Evolutionary conservation across 352 stramenopile genomes (phyloP).

Genomic region (Phytophthora rubi): DNA sequence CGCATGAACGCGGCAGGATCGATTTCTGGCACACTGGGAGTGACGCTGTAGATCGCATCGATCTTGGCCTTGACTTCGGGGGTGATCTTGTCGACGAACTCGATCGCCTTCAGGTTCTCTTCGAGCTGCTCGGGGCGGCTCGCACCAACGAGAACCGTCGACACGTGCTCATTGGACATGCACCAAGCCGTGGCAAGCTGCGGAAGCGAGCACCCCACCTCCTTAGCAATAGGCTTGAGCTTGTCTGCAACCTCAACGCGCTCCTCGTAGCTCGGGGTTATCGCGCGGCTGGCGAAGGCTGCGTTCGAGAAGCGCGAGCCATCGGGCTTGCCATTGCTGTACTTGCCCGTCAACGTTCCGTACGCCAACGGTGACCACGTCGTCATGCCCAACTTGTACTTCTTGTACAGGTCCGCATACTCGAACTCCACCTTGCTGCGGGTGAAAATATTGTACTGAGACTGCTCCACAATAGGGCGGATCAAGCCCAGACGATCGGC

Average conservation of each 20-base stretch:
- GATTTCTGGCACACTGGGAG: not conserved
- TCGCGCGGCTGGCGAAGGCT: not conserved
- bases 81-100: not conserved
- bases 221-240: slow-evolving; percentile 12
- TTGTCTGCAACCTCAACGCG: slow-evolving; percentile 16
- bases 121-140: slow-evolving; percentile 4
- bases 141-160: slow-evolving; percentile 4
- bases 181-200: slow-evolving; percentile 9
- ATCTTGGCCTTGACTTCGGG: slow-evolving; percentile 8
- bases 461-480: slow-evolving; percentile 45
- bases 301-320: slow-evolving; percentile 4
- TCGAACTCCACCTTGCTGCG: slow-evolving; percentile 56
- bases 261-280: not conserved
- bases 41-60: not conserved
- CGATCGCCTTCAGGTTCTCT: slow-evolving; percentile 9
- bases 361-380: slow-evolving; percentile 11
- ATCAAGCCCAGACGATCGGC: slow-evolving; percentile 21
- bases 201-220: not conserved
- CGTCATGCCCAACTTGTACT: slow-evolving; percentile 8
- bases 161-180: slow-evolving; percentile 6
- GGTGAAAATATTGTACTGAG: slow-evolving; percentile 65
- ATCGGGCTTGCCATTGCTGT: slow-evolving; percentile 5
- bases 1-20: not conserved
- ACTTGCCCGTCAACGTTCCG: slow-evolving; percentile 14
- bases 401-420: slow-evolving; percentile 48